Evolutionary conservation across 202 grass and related monocot species (phyloP).

Genomic region (Schoenoplectus tabernaemontani): DNA sequence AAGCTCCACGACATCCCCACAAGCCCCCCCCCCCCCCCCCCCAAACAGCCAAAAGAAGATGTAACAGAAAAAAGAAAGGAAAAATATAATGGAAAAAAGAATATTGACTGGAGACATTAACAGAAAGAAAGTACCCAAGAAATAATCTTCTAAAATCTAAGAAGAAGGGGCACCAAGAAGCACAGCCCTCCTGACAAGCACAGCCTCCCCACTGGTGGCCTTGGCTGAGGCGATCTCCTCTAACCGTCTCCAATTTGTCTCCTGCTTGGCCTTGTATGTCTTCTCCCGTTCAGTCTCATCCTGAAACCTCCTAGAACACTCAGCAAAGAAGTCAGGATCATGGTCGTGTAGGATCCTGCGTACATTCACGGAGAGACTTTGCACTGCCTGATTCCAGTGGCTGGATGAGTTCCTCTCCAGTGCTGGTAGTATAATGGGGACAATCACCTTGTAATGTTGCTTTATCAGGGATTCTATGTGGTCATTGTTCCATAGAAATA

Average conservation of each 20-base stretch:
- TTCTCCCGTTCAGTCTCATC: slow-evolving; percentile 66
- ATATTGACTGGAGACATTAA: slow-evolving; percentile 18
- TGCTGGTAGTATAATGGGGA: slow-evolving; percentile 73
- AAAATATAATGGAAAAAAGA: not conserved
- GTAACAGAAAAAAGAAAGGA: not conserved
- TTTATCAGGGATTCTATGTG: slow-evolving; percentile 66
- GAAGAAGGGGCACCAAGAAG: slow-evolving; percentile 30
- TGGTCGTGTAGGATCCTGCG: slow-evolving; percentile 75
- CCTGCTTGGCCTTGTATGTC: slow-evolving; percentile 41
- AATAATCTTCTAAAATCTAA: slow-evolving; percentile 32
- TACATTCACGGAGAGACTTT: slow-evolving; percentile 76
- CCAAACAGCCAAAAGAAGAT: not conserved
- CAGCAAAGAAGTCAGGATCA: slow-evolving; percentile 43
- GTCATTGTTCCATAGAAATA: slow-evolving; percentile 90
- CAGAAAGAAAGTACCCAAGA: slow-evolving; percentile 28
- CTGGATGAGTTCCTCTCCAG: slow-evolving; percentile 54
- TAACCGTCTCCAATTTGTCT: slow-evolving; percentile 61
- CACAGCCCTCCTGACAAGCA: slow-evolving; percentile 40
- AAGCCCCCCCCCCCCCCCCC: not conserved
- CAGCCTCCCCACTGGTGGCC: slow-evolving; percentile 54
- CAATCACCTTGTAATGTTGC: slow-evolving; percentile 68
- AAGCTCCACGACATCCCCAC: not conserved
- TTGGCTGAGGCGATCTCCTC: slow-evolving; percentile 60
- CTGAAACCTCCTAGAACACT: slow-evolving; percentile 51
- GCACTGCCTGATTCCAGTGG: slow-evolving; percentile 87